A percentile compares a stretch with the other conserved stretches of the same genome.
phyloP scores from a whole-genome alignment of 2,329 filamentous ascomycete genomes.

The Arthrobotrys iridis region DNA sequence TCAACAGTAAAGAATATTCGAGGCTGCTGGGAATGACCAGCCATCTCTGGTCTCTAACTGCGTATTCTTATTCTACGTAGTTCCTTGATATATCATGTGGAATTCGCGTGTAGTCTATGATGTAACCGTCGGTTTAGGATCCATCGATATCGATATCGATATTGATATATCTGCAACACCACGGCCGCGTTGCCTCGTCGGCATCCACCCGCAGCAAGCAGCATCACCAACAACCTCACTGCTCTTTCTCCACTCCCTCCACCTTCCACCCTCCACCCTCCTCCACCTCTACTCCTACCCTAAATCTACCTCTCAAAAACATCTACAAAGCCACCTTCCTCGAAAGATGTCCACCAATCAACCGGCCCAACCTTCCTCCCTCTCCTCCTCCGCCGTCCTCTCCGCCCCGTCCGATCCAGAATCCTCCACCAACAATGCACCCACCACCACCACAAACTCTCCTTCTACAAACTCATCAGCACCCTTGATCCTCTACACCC shows the following conservation, averaged over 20 bases:
- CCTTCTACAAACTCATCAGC: constrained; percentile 66
- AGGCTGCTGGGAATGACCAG: too few relatives aligned
- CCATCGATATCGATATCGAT: too few relatives aligned
- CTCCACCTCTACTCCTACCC: constrained; percentile 12
- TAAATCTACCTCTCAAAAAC: constrained; percentile 14
- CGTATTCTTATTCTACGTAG: too few relatives aligned
- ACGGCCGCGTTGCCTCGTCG: background rate
- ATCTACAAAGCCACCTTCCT: background rate
- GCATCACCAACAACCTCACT: constrained; percentile 15
- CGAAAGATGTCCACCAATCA: constrained; percentile 50
- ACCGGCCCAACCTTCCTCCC: constrained; percentile 40
- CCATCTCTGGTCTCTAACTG: too few relatives aligned
- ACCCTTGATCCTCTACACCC: constrained; percentile 84
- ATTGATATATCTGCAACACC: constrained; percentile 19
- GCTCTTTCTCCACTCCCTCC: background rate
- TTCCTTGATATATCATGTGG: too few relatives aligned
- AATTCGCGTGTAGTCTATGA: too few relatives aligned
- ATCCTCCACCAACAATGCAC: constrained; percentile 13
- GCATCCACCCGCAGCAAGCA: background rate
- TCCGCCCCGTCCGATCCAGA: constrained; percentile 40
- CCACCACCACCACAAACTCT: constrained; percentile 2
- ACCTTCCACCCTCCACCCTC: constrained; percentile 14
- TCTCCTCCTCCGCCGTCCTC: constrained; percentile 52
- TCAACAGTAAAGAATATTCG: too few relatives aligned
- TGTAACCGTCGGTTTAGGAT: too few relatives aligned